Base-by-base conservation (phyloP, 192 early-diverging fungal genomes). In the Paraglomus brasilianum region DNA sequence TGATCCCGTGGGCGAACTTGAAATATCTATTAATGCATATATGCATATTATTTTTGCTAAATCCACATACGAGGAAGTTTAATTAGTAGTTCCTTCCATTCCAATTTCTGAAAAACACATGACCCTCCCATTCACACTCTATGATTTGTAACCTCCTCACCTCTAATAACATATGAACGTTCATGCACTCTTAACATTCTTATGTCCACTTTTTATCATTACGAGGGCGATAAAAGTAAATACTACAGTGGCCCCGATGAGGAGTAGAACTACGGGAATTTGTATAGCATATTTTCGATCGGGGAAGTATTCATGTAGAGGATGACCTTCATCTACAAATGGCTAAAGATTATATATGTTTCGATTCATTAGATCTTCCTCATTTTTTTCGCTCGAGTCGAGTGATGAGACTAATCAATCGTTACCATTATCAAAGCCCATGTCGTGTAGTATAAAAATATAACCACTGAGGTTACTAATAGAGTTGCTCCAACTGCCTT, bases 351-450 rank as follows among this genome's bases (percentile, higher is more conserved):
- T 17, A 13, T 57, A 58, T 21, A 36, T 5, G 40, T 47, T 36
- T 7, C 44, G 14, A 19, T 58, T 14, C 24, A 4, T 19, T 19
- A 24, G 2, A 58, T 19, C 24, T 13, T 58, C 4, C 13, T 48
- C n/a, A 10, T 48, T 48, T 48, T 10, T 10, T 48, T 48, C 10
- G 47, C 22, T 14, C 17, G 14, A 19, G 13, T 36, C 56, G 56
- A 58, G 13, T 74, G n/a, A 45, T 11, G n/a, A 44, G 58, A 15
- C 17, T 44, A 21, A 44, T 65, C 14, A 30, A 13, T 51, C 30
- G 8, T 11, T 80, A 92, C 91, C 85, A 97, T 87, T 21, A 95
- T 78, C 40, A 97, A 82, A 1, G 91, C 89, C 95, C 95, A 97
- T 53, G 88, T 80, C 17, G 93, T 88, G 80, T 95, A 97, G 76